Evolutionary conservation across 495 filamentous ascomycete species (phyloP), one percentile per base, ranked within the genome.

Genomic region (Barbatosphaeria neglecta): DNA sequence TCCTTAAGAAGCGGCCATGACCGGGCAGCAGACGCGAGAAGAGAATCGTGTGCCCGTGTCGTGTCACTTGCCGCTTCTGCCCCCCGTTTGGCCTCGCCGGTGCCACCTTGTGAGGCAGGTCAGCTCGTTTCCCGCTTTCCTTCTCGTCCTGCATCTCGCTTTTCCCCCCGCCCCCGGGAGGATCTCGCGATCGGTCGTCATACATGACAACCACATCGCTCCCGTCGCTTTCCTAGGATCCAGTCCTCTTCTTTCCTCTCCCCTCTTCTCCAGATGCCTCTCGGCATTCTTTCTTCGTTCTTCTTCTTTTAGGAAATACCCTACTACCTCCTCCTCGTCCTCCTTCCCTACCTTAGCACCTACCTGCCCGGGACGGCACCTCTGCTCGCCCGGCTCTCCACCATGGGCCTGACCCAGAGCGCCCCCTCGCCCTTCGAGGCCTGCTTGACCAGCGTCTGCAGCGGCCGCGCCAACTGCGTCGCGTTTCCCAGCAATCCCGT

Each of bases 361-460:
- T n/a, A 20, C 37, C 9, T 39, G n/a, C n/a, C 9, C 4, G 3
- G 2, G 7, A 4, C 11, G 18, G 33, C 33, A n/a, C n/a, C 19
- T 39, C 9, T 8, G 9, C 16, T 18, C 37, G 2, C 7, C 16
- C 6, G 2, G 23, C 9, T 31, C 15, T 17, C n/a, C 25, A 10
- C 37, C 44, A 65, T 63, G 61, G 58, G 62, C 27, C 52, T 56
- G 42, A 16, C 45, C n/a, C 41, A 37, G 10, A 63, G 55, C 33
- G 44, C 58, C 11, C 52, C 9, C 4, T n/a, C 31, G 39, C 50
- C 60, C 25, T 33, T 74, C 35, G 51, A 63, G 45, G 44, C 55
- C 41, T 74, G 68, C 47, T 56, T 74, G 20, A 56, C 62, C 25
- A 46, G 49, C 22, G 62, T 72, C 37, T 71, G 59, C 47, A 60